phyloP scores from a whole-genome alignment of 140 eudicot genomes.

The Stevia rebaudiana region DNA sequence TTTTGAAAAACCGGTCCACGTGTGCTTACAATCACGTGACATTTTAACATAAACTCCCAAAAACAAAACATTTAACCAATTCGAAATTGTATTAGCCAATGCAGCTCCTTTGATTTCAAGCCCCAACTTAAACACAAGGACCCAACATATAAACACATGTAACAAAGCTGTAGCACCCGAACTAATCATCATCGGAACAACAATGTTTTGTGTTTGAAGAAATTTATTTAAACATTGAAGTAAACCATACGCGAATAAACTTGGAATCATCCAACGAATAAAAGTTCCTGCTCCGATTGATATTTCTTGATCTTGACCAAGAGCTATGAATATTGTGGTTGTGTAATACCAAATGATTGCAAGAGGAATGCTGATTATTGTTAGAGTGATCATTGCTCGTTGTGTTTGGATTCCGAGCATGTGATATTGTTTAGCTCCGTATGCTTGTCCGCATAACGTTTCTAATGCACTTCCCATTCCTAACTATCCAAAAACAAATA shows the following conservation, averaged over 20 bases:
- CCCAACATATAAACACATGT: constrained; percentile 60
- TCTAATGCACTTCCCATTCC: constrained; percentile 77
- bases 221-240: constrained; percentile 64
- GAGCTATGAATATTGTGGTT: constrained; percentile 35
- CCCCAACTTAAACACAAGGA: constrained; percentile 38
- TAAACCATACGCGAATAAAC: constrained; percentile 54
- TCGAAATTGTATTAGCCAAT: constrained; percentile 51
- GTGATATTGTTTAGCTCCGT: constrained; percentile 63
- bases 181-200: constrained; percentile 59
- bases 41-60: constrained; percentile 49
- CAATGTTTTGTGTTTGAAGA: constrained; percentile 60
- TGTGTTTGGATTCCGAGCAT: constrained; percentile 61
- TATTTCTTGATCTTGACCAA: constrained; percentile 60
- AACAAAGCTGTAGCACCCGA: constrained; percentile 49
- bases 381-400: constrained; percentile 45
- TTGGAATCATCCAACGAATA: constrained; percentile 68
- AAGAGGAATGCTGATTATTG: constrained; percentile 36
- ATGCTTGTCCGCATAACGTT: constrained; percentile 68
- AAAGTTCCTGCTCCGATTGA: constrained; percentile 57
- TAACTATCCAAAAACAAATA: constrained; percentile 25
- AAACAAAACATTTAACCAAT: constrained; percentile 60
- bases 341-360: constrained; percentile 61
- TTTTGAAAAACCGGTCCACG: constrained; percentile 69
- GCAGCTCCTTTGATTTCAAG: constrained; percentile 68
- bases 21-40: constrained; percentile 44